phyloP scores from a whole-genome alignment of 2,329 filamentous ascomycete genomes.

The Penicillium sp. region DNA sequence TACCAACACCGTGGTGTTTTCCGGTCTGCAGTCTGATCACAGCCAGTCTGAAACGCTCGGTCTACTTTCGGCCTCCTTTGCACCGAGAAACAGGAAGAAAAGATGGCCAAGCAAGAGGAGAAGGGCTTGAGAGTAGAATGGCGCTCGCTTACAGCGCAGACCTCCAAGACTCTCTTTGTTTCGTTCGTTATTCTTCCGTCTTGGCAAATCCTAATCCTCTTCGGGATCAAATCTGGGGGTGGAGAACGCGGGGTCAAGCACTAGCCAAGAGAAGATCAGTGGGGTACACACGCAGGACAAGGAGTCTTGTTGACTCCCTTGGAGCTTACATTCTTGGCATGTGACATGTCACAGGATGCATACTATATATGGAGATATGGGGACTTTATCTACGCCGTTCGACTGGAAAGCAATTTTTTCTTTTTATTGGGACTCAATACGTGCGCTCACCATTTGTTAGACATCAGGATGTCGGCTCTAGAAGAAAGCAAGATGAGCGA shows the following conservation, averaged over 20 bases:
- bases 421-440: no score
- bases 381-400: conserved; percentile 41
- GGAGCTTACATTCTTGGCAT: neutral
- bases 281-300: neutral
- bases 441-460: conserved; percentile 22
- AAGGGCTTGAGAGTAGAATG: neutral
- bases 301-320: neutral
- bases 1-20: neutral
- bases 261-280: neutral
- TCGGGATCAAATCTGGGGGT: conserved; percentile 4
- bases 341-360: conserved; percentile 17
- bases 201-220: conserved; percentile 6
- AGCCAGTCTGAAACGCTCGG: neutral
- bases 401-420: no score
- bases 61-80: neutral
- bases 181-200: neutral
- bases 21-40: neutral
- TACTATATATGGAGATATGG: conserved; percentile 46
- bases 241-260: conserved; percentile 3
- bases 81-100: neutral
- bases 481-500: neutral
- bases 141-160: neutral
- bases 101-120: neutral
- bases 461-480: conserved; percentile 54
- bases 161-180: neutral